Evolutionary conservation across 108 stramenopile genomes (phyloP).

Genomic region (Epithemia pelagica): DNA sequence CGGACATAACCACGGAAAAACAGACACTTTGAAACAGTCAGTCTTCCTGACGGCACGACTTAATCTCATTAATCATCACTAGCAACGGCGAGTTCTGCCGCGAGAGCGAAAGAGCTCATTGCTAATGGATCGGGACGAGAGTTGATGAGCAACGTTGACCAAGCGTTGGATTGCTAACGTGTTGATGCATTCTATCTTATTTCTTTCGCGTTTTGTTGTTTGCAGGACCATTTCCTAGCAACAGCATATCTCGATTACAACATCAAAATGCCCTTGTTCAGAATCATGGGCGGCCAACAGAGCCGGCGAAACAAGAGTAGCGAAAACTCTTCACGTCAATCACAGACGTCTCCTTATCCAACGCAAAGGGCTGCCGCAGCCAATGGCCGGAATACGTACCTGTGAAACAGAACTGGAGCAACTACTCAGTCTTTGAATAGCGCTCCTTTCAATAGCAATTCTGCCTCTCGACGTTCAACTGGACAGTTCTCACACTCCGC

Average conservation of each 20-base stretch:
- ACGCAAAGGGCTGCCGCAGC: constrained; percentile 7
- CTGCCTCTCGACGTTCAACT: neutral
- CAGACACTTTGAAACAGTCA: neutral
- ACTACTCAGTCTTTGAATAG: neutral
- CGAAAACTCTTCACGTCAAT: neutral
- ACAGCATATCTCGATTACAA: too few relatives aligned
- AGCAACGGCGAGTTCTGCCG: too few relatives aligned
- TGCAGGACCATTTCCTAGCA: too few relatives aligned
- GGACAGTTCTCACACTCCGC: neutral
- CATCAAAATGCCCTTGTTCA: constrained; percentile 25
- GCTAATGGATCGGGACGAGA: too few relatives aligned
- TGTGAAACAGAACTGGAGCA: constrained; percentile 14
- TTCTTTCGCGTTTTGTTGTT: too few relatives aligned
- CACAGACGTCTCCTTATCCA: constrained; percentile 8
- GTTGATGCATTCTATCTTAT: too few relatives aligned
- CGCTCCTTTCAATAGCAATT: neutral
- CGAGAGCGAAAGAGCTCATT: too few relatives aligned
- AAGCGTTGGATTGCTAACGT: too few relatives aligned
- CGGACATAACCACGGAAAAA: neutral
- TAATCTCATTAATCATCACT: neutral
- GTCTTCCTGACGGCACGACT: neutral
- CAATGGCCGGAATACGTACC: constrained; percentile 9
- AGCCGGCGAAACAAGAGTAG: neutral
- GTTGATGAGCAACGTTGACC: too few relatives aligned
- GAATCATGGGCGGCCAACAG: constrained; percentile 26